These are phyloP conservation scores for Diaporthe helianthi DNA, from an alignment of 2,329 filamentous ascomycete genomes.

Conservation along the genomic window DNA sequence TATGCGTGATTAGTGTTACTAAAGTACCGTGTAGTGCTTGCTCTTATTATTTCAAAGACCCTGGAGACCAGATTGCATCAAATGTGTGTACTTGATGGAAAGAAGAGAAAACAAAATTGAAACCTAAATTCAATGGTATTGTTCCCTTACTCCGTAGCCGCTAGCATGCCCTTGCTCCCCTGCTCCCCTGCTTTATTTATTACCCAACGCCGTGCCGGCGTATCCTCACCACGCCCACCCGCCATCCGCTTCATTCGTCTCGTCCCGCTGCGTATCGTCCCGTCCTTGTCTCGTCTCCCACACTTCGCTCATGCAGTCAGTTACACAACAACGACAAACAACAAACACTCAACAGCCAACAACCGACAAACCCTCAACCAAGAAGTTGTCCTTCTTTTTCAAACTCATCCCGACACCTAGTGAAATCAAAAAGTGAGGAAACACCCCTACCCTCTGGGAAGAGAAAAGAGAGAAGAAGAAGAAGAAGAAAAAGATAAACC, in stretches of 20 bases:
- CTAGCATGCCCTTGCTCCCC: conserved; percentile 15
- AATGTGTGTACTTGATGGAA: no score
- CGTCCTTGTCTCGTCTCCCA: no score
- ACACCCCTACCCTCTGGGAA: background rate
- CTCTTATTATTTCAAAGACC: no score
- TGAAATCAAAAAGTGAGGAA: background rate
- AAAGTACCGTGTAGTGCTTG: no score
- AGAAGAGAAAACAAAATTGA: background rate
- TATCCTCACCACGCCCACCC: background rate
- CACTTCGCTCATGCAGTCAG: conserved; percentile 12
- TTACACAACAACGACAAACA: background rate
- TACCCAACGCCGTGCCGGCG: background rate
- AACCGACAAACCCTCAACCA: background rate
- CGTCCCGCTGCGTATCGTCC: no score
- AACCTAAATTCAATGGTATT: background rate
- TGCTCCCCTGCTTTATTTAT: no score
- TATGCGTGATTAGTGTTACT: no score
- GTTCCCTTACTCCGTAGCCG: conserved; percentile 12
- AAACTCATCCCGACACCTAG: background rate
- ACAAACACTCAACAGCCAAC: background rate
- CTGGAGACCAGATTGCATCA: background rate
- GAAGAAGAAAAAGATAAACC: background rate
- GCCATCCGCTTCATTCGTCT: background rate
- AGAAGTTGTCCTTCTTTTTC: background rate
- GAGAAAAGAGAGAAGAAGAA: no score